A percentile compares a stretch with the other conserved stretches of the same genome.
Conservation (phyloP, 108 stramenopile genomes). For the Tribonema minus region DNA sequence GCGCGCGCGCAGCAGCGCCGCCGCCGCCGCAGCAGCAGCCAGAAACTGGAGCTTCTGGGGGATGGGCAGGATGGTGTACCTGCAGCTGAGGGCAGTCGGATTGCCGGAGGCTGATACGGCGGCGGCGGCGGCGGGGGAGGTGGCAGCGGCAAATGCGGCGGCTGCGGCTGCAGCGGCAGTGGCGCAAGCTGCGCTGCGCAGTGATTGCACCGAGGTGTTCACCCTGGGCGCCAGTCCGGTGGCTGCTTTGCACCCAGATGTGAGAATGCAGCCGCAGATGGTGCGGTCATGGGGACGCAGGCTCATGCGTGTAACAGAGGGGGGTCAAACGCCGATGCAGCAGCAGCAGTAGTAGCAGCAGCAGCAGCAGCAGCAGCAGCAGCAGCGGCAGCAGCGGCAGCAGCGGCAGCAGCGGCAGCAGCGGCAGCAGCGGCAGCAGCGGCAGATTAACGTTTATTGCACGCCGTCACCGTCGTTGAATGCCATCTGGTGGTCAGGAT, state of each 20-base stretch:
- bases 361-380: neutral
- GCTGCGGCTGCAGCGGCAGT: neutral
- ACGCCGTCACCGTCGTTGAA: no score
- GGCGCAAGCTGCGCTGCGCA: neutral
- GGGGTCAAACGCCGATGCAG: neutral
- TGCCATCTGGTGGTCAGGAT: no score
- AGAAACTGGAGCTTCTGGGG: no score
- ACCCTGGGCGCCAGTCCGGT: neutral
- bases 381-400: neutral
- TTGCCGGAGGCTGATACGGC: neutral
- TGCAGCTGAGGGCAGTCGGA: no score
- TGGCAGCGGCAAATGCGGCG: neutral
- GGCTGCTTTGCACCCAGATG: neutral
- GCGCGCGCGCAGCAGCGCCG: no score
- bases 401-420: neutral
- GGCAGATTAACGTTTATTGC: neutral
- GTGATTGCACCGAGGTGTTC: neutral
- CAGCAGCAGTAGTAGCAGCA: neutral
- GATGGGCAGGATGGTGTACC: no score
- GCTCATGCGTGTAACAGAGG: neutral
- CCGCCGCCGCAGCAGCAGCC: no score
- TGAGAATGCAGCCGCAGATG: neutral
- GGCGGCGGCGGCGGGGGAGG: neutral
- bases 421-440: neutral
- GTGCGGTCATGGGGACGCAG: neutral